A percentile compares a stretch with the other conserved stretches of the same genome.
phyloP scores from a whole-genome alignment of 371 early-diverging fungal species.

The Dichotomocladium elegans region DNA sequence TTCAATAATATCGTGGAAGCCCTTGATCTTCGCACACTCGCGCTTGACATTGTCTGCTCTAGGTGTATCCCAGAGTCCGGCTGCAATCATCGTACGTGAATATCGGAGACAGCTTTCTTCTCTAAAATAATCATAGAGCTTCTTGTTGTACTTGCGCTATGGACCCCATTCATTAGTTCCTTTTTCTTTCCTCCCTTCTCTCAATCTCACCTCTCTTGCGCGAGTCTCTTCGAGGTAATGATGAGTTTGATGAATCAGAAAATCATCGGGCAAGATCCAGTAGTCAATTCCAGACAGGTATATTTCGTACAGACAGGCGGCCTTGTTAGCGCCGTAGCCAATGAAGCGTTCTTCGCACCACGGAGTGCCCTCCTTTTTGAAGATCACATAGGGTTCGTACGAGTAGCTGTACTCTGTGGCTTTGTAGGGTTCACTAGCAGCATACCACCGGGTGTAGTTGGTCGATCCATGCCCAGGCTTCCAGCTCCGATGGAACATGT shows the following conservation, averaged over 20 bases:
- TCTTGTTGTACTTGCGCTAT: conserved; percentile 63
- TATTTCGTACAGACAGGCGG: conserved; percentile 66
- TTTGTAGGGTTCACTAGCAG: conserved; percentile 37
- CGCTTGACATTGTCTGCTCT: conserved; percentile 41
- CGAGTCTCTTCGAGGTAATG: conserved; percentile 60
- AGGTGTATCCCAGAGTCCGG: conserved; percentile 39
- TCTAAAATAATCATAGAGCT: conserved; percentile 59
- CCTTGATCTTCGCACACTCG: conserved; percentile 48
- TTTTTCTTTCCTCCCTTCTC: too few relatives aligned
- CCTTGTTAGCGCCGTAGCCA: conserved; percentile 71
- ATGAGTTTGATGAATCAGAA: conserved; percentile 65
- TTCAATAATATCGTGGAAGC: conserved; percentile 31
- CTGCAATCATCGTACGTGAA: conserved; percentile 47
- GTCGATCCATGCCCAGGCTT: conserved; percentile 58
- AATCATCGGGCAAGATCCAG: conserved; percentile 60
- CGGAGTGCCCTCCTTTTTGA: conserved; percentile 57
- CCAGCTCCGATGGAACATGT: conserved; percentile 57
- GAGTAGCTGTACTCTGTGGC: conserved; percentile 53
- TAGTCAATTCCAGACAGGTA: conserved; percentile 63
- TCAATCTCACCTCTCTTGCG: conserved; percentile 51
- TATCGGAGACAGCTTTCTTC: conserved; percentile 65
- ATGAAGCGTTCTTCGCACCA: conserved; percentile 71
- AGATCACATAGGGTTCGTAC: conserved; percentile 64
- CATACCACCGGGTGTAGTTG: conserved; percentile 52
- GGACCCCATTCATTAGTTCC: not conserved